Conservation (phyloP, 192 early-diverging fungal genomes). For the Coemansia sp. region DNA sequence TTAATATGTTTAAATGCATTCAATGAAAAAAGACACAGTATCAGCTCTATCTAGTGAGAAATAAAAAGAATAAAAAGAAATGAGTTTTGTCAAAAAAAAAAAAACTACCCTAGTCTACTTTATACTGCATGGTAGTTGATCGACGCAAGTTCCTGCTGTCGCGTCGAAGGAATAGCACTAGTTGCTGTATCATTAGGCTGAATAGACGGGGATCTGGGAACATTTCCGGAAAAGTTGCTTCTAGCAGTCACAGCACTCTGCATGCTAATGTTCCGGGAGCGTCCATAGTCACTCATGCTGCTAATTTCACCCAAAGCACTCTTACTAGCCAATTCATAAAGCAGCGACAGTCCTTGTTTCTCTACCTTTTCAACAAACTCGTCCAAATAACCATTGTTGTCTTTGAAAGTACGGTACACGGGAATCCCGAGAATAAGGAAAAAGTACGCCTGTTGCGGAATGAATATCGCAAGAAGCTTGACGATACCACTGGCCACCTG, state of each 20-base stretch:
- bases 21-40: neutral
- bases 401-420: constrained; percentile 15
- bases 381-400: constrained; percentile 14
- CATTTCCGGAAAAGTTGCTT: constrained; percentile 17
- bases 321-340: constrained; percentile 34
- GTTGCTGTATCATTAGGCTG: too few species aligned
- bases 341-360: constrained; percentile 21
- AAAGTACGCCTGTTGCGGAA: constrained; percentile 42
- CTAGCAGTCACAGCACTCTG: constrained; percentile 11
- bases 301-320: constrained; percentile 33
- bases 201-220: too few species aligned
- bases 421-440: constrained; percentile 27
- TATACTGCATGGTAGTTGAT: too few species aligned
- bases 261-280: constrained; percentile 8
- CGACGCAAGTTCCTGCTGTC: too few species aligned
- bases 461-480: constrained; percentile 19
- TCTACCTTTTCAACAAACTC: constrained; percentile 23
- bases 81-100: neutral
- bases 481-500: constrained; percentile 10
- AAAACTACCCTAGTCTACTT: too few species aligned
- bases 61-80: neutral
- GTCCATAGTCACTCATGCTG: constrained; percentile 1
- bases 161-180: too few species aligned
- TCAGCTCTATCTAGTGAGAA: neutral
- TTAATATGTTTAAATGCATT: neutral